phyloP scores from a whole-genome alignment of 2,329 filamentous ascomycete species.

The Ilyonectria destructans region DNA sequence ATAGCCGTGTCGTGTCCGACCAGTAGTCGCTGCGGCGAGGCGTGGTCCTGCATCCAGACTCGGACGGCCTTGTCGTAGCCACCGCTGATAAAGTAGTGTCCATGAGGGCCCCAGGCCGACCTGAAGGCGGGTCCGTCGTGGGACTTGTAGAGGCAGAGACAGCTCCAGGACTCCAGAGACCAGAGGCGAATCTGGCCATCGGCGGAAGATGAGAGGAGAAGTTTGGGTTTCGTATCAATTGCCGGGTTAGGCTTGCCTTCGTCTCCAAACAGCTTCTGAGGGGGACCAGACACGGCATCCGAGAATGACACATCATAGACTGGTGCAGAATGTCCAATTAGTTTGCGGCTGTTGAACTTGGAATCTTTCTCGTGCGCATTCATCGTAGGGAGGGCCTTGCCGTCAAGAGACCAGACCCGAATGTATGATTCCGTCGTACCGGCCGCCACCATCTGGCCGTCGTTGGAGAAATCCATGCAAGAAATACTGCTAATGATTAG shows the following conservation, averaged over 20 bases:
- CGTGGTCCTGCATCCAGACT: constrained; percentile 93
- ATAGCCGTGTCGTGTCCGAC: constrained; percentile 95
- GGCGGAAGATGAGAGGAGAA: constrained; percentile 88
- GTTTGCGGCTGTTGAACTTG: constrained; percentile 76
- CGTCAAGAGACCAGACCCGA: constrained; percentile 92
- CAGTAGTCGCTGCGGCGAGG: constrained; percentile 88
- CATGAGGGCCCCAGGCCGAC: constrained; percentile 90
- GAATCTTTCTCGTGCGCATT: constrained; percentile 72
- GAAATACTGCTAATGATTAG: constrained; percentile 74
- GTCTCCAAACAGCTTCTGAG: constrained; percentile 66
- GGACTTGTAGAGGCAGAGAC: constrained; percentile 93
- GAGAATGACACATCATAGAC: constrained; percentile 94
- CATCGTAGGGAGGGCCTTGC: constrained; percentile 82
- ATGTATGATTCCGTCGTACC: constrained; percentile 97
- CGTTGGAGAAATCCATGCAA: constrained; percentile 96
- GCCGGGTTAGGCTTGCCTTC: constrained; percentile 60
- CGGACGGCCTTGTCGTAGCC: constrained; percentile 93
- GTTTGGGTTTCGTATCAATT: constrained; percentile 74
- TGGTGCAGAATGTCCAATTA: constrained; percentile 92
- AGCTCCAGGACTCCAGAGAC: constrained; percentile 94
- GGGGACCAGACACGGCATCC: constrained; percentile 73
- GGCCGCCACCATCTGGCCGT: constrained; percentile 87
- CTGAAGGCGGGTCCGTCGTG: constrained; percentile 93
- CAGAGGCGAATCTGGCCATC: constrained; percentile 93
- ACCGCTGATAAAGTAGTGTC: constrained; percentile 93